phyloP scores from a whole-genome alignment of 192 early-diverging fungal genomes.

The Coemansia sp. region DNA sequence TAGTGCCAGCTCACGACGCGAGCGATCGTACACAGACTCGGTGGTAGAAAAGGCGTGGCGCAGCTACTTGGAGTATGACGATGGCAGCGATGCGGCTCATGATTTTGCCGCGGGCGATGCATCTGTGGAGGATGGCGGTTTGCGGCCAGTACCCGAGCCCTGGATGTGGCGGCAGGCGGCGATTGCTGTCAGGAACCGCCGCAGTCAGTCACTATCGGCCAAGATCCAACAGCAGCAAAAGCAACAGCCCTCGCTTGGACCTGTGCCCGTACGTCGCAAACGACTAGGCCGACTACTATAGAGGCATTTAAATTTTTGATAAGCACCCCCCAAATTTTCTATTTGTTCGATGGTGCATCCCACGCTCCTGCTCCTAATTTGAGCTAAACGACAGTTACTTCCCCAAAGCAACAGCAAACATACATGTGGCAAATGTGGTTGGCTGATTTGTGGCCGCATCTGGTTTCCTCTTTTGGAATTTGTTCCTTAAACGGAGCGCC shows the following conservation, averaged over 20 bases:
- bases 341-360: not conserved
- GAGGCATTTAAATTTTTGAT: not conserved
- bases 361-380: not conserved
- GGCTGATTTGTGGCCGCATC: not conserved
- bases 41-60: constrained; percentile 49
- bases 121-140: constrained; percentile 4
- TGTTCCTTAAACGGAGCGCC: constrained; percentile 4
- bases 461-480: constrained; percentile 1
- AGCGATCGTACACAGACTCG: constrained; percentile 51
- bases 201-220: constrained; percentile 43
- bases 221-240: constrained; percentile 20
- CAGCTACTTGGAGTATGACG: constrained; percentile 38
- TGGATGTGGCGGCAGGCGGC: constrained; percentile 57
- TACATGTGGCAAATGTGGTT: not conserved
- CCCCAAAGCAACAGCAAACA: not conserved
- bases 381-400: not conserved
- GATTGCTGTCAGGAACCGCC: constrained; percentile 48
- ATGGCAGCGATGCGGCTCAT: constrained; percentile 27
- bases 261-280: not conserved
- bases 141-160: constrained; percentile 43
- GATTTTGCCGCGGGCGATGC: constrained; percentile 19
- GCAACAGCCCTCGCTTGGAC: not conserved
- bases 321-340: not conserved
- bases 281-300: not conserved
- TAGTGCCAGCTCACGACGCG: constrained; percentile 41